A percentile compares a stretch with the other conserved stretches of the same genome.
phyloP scores from a whole-genome alignment of 2,329 filamentous ascomycete genomes.

The Calonectria pseudoturangicola region DNA sequence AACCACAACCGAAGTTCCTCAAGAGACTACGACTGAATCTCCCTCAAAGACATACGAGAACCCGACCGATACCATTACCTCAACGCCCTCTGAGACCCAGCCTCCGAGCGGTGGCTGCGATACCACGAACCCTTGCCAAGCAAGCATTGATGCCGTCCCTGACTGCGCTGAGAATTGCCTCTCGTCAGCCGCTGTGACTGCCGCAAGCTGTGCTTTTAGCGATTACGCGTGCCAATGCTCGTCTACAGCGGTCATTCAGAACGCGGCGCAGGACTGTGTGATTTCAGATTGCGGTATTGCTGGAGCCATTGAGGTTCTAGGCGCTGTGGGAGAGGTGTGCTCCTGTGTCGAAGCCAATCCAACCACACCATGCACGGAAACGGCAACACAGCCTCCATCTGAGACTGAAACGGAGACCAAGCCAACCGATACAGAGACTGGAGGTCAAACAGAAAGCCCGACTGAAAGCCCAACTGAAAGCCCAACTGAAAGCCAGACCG shows the following conservation, averaged over 20 bases:
- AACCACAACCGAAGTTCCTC: constrained; percentile 8
- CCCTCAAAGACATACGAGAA: constrained; percentile 16
- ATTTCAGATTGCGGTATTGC: constrained; percentile 46
- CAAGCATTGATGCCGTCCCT: constrained; percentile 50
- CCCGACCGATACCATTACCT: constrained; percentile 29
- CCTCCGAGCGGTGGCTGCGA: constrained; percentile 42
- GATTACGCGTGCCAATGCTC: constrained; percentile 55
- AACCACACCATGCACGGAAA: constrained; percentile 45
- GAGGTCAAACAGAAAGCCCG: not conserved
- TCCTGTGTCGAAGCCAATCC: constrained; percentile 51
- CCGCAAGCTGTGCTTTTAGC: constrained; percentile 45
- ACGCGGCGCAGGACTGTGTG: constrained; percentile 50
- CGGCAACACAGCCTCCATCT: constrained; percentile 19
- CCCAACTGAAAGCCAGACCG: not conserved
- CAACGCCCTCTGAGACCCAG: constrained; percentile 22
- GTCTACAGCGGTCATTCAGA: constrained; percentile 48
- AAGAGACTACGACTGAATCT: constrained; percentile 6
- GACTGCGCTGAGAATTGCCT: constrained; percentile 53
- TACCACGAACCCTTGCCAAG: constrained; percentile 50
- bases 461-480: not conserved
- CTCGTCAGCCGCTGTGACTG: constrained; percentile 50
- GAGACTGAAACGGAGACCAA: constrained; percentile 19
- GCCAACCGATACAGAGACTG: not conserved
- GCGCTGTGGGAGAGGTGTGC: constrained; percentile 50
- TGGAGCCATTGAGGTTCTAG: constrained; percentile 46